Percentiles rank a stretch among this genome's conserved stretches.
phyloP scores from a whole-genome alignment of 1,139 yeast species.

The Suhomyces chickasaworum region DNA sequence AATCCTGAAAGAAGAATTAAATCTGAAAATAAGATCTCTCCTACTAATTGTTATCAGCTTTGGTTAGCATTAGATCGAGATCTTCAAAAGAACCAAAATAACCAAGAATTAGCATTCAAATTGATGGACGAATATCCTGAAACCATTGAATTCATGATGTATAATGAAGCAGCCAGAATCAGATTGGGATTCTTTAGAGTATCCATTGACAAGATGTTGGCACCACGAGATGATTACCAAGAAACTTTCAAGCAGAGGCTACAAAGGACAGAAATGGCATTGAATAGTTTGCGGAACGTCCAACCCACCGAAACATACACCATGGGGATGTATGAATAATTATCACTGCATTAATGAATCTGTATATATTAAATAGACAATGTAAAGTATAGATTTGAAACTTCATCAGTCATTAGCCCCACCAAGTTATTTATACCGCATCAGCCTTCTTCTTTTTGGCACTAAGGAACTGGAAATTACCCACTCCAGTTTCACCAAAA shows the following conservation, averaged over 20 bases:
- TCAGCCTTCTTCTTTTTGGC: conserved; percentile 18
- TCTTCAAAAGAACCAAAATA: conserved; percentile 22
- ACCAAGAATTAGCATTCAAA: conserved; percentile 23
- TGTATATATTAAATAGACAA: conserved; percentile 7
- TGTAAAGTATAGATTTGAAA: not conserved
- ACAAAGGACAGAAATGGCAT: conserved; percentile 24
- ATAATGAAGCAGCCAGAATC: conserved; percentile 21
- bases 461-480: conserved; percentile 33
- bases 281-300: conserved; percentile 6
- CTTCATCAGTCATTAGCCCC: not conserved
- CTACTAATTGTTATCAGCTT: conserved; percentile 19
- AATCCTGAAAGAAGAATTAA: conserved; percentile 27
- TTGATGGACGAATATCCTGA: conserved; percentile 39
- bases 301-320: conserved; percentile 1
- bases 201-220: conserved; percentile 24
- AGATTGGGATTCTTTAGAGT: conserved; percentile 27
- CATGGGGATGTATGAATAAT: conserved; percentile 2
- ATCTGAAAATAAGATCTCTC: conserved; percentile 25
- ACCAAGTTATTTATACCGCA: not conserved
- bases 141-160: conserved; percentile 33
- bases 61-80: conserved; percentile 22
- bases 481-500: conserved; percentile 58
- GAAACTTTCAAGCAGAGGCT: conserved; percentile 25
- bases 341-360: conserved; percentile 7
- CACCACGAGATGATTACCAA: conserved; percentile 22